Conservation (phyloP, 2,329 filamentous ascomycete genomes). For the Aspergillus texensis region DNA sequence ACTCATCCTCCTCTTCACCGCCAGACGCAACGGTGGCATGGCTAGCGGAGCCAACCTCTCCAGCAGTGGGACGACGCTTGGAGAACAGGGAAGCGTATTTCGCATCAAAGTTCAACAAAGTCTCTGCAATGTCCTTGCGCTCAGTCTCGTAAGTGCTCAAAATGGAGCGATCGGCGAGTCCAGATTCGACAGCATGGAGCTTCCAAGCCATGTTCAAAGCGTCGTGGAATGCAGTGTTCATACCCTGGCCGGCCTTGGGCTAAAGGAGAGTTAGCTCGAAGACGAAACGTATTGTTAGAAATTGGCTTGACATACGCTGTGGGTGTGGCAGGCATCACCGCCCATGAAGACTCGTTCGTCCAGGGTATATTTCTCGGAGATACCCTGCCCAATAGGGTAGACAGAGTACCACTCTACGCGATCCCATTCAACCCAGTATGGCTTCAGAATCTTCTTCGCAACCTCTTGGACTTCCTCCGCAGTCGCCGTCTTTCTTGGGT, state of each 20-base stretch:
- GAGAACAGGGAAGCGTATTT: conserved; percentile 91
- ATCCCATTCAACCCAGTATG: conserved; percentile 65
- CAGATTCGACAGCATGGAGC: conserved; percentile 84
- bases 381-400: conserved; percentile 67
- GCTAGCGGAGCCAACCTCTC: conserved; percentile 71
- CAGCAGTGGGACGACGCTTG: conserved; percentile 70
- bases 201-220: conserved; percentile 95
- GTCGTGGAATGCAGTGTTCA: conserved; percentile 63
- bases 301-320: conserved; percentile 43
- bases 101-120: conserved; percentile 81
- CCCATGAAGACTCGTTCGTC: conserved; percentile 69
- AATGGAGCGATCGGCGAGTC: conserved; percentile 74
- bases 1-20: conserved; percentile 61
- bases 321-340: conserved; percentile 66
- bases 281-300: not conserved
- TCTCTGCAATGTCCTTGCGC: conserved; percentile 81
- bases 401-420: conserved; percentile 68
- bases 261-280: conserved; percentile 25
- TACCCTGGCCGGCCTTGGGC: conserved; percentile 67
- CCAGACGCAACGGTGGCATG: conserved; percentile 30
- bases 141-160: conserved; percentile 86
- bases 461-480: conserved; percentile 60
- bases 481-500: conserved; percentile 63
- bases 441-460: conserved; percentile 61
- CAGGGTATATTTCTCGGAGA: conserved; percentile 65